Conservation (phyloP, 495 filamentous ascomycete genomes). For the Aspergillus kassunensis region DNA sequence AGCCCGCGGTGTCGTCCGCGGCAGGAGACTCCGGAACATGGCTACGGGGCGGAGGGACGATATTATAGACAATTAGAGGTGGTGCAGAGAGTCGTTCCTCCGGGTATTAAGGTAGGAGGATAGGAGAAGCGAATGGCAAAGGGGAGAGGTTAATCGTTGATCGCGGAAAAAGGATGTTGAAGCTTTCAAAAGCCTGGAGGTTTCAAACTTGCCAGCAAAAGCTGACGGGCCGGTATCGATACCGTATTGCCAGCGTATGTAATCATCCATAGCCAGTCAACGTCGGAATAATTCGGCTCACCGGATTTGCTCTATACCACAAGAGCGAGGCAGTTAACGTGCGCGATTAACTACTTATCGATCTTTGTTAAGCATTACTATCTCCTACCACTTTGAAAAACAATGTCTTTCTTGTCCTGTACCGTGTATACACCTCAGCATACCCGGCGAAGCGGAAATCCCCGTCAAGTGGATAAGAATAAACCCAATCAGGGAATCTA, state of each 20-base stretch:
- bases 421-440: background rate
- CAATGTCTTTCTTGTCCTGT: background rate
- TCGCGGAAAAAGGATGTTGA: constrained; percentile 31
- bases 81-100: constrained; percentile 28
- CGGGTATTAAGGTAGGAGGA: constrained; percentile 24
- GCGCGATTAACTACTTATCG: too few species aligned
- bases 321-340: too few species aligned
- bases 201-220: constrained; percentile 18
- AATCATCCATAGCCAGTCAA: constrained; percentile 16
- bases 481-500: constrained; percentile 8
- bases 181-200: constrained; percentile 17
- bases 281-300: constrained; percentile 19
- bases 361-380: too few species aligned
- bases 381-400: too few species aligned
- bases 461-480: constrained; percentile 12
- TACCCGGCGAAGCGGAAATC: constrained; percentile 8
- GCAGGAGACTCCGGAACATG: constrained; percentile 74
- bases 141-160: constrained; percentile 21
- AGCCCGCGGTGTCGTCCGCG: constrained; percentile 62
- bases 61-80: constrained; percentile 20
- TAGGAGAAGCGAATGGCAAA: constrained; percentile 22
- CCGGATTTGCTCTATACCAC: background rate
- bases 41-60: constrained; percentile 26
- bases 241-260: constrained; percentile 22
- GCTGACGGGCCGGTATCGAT: constrained; percentile 25